Conservation (phyloP, 73 alveolate genomes). For the Symbiodinium pilosum region DNA sequence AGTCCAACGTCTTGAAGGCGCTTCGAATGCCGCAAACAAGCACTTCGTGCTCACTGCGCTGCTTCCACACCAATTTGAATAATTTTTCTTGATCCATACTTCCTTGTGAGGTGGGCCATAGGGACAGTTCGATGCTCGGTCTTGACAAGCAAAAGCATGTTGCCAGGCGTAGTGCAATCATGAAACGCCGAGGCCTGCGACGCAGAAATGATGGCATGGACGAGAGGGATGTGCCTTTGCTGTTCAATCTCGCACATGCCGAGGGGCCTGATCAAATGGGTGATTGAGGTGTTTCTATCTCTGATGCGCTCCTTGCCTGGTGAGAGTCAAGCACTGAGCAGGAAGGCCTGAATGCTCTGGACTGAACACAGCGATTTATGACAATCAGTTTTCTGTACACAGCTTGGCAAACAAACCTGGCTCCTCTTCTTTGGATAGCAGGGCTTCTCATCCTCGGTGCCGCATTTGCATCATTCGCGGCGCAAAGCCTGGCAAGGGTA, state of each 20-base stretch:
- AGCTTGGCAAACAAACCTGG: neutral
- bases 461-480: too few relatives aligned
- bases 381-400: neutral
- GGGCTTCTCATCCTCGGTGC: too few relatives aligned
- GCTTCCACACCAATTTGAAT: too few relatives aligned
- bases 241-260: neutral
- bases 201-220: slow-evolving; percentile 66
- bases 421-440: neutral
- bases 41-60: too few relatives aligned
- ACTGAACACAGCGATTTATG: neutral
- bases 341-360: neutral
- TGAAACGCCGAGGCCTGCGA: neutral
- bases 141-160: too few relatives aligned
- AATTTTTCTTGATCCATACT: too few relatives aligned
- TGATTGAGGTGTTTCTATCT: slow-evolving; percentile 47
- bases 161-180: neutral
- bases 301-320: slow-evolving; percentile 80
- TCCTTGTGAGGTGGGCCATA: neutral
- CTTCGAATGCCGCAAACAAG: too few relatives aligned
- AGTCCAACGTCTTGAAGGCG: too few relatives aligned
- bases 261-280: too few relatives aligned
- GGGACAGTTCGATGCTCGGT: neutral
- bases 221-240: slow-evolving; percentile 46
- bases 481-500: too few relatives aligned
- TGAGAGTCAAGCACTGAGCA: slow-evolving; percentile 52